Evolutionary conservation across 2,329 filamentous ascomycete genomes (phyloP).

Genomic region (Aspergillus cejpii): DNA sequence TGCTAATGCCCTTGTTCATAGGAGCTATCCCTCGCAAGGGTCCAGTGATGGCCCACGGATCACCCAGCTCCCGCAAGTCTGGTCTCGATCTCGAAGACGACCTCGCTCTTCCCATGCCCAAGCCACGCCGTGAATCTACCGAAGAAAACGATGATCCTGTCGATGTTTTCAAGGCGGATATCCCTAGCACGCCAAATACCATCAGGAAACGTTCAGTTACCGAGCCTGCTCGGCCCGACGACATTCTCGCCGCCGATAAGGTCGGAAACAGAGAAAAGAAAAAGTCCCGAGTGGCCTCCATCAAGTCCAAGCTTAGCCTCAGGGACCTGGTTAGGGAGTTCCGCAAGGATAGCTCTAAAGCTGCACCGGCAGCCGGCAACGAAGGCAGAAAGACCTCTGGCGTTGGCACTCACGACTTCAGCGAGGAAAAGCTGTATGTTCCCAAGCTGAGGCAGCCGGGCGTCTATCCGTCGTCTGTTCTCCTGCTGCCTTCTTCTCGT

Average conservation of each 20-base stretch:
- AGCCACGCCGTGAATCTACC: slow-evolving; percentile 11
- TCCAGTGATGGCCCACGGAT: slow-evolving; percentile 5
- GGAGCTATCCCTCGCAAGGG: slow-evolving; percentile 3
- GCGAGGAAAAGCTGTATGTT: slow-evolving; percentile 14
- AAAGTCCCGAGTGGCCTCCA: slow-evolving; percentile 20
- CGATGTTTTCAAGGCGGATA: neutral
- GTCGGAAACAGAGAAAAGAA: slow-evolving; percentile 14
- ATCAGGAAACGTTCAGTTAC: slow-evolving; percentile 15
- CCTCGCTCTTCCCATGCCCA: slow-evolving; percentile 27
- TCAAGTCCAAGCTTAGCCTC: slow-evolving; percentile 28
- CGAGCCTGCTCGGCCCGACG: slow-evolving; percentile 8
- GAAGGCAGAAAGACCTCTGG: neutral
- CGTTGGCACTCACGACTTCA: neutral
- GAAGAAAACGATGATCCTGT: slow-evolving; percentile 1
- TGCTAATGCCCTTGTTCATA: neutral
- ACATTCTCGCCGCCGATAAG: neutral
- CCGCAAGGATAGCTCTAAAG: slow-evolving; percentile 9
- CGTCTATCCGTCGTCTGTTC: slow-evolving; percentile 13
- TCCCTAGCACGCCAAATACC: slow-evolving; percentile 2
- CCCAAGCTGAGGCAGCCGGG: slow-evolving; percentile 10
- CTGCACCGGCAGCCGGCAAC: neutral
- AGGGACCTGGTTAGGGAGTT: slow-evolving; percentile 26
- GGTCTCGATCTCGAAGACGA: slow-evolving; percentile 23
- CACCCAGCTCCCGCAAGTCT: slow-evolving; percentile 13
- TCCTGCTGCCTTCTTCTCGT: slow-evolving; percentile 5